Evolutionary conservation across 2,329 filamentous ascomycete species (phyloP).

Genomic region (Aspergillus melleus): DNA sequence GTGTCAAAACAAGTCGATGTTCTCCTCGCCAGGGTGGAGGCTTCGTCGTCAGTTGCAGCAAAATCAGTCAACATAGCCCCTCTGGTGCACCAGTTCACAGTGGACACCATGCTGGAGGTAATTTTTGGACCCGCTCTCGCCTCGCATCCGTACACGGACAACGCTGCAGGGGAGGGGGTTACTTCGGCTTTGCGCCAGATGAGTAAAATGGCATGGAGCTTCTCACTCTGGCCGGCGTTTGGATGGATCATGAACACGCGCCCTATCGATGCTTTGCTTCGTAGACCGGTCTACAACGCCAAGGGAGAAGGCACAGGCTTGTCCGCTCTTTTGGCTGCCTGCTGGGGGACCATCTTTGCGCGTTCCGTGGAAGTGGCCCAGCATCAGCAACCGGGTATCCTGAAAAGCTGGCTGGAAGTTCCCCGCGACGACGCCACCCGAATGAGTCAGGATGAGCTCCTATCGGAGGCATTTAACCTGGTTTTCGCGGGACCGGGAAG

Average conservation of each 20-base stretch:
- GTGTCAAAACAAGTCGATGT: background rate
- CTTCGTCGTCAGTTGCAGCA: background rate
- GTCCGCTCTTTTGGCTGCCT: background rate
- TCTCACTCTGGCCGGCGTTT: slow-evolving; percentile 15
- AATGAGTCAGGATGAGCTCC: slow-evolving; percentile 14
- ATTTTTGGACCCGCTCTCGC: slow-evolving; percentile 15
- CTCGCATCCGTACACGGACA: slow-evolving; percentile 15
- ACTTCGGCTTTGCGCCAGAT: slow-evolving; percentile 8
- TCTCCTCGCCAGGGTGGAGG: background rate
- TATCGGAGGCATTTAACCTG: slow-evolving; percentile 16
- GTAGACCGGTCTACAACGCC: background rate
- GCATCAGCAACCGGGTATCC: slow-evolving; percentile 15
- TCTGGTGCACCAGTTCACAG: slow-evolving; percentile 13
- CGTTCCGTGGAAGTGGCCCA: background rate
- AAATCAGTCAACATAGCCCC: slow-evolving; percentile 14
- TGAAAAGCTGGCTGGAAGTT: slow-evolving; percentile 17
- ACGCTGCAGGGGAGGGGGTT: slow-evolving; percentile 4
- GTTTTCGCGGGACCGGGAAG: slow-evolving; percentile 21
- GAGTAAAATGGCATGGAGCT: slow-evolving; percentile 18
- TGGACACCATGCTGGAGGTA: slow-evolving; percentile 18
- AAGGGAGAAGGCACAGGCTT: background rate
- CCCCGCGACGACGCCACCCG: slow-evolving; percentile 12
- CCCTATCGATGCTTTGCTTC: background rate
- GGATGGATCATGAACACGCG: slow-evolving; percentile 19
- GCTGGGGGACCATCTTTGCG: background rate